Evolutionary conservation across 176 grass and related monocot genomes (phyloP).

Genomic region (Triticum dicoccoides): DNA sequence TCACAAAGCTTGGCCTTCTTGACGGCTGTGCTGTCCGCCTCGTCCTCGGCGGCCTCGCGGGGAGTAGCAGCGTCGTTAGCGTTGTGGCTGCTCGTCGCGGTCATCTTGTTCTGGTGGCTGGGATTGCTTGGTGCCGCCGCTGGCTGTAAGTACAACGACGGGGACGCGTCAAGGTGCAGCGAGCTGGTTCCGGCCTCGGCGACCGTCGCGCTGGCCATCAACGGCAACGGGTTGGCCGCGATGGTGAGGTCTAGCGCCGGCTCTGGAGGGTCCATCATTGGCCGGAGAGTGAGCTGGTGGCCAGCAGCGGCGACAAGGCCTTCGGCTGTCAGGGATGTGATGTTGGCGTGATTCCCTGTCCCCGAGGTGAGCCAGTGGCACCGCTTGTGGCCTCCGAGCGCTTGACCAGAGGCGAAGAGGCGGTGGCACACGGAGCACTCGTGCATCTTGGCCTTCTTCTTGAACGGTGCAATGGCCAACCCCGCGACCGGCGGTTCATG

Average conservation of each 20-base stretch:
- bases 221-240: conserved; percentile 22
- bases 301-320: conserved; percentile 13
- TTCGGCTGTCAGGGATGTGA: conserved; percentile 29
- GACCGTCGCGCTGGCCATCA: neutral
- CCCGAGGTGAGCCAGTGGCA: conserved; percentile 83
- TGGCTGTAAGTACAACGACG: conserved; percentile 26
- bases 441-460: conserved; percentile 83
- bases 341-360: conserved; percentile 26
- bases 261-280: conserved; percentile 40
- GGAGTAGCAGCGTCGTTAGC: neutral
- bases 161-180: conserved; percentile 20
- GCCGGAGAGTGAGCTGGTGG: conserved; percentile 41
- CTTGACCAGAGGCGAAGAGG: conserved; percentile 82
- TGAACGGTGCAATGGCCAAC: conserved; percentile 13
- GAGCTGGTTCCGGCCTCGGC: conserved; percentile 28
- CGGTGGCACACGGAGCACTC: conserved; percentile 93
- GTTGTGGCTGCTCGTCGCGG: conserved; percentile 23
- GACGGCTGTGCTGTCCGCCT: conserved; percentile 56
- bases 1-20: conserved; percentile 59
- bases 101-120: conserved; percentile 21
- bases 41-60: conserved; percentile 36
- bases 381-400: conserved; percentile 88
- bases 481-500: neutral
- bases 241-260: conserved; percentile 40
- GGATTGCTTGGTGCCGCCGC: neutral